A percentile compares a stretch with the other conserved stretches of the same genome.
Evolutionary conservation across 148 eudicot genomes (phyloP).

Genomic region (Rhododendron kiyosumense): DNA sequence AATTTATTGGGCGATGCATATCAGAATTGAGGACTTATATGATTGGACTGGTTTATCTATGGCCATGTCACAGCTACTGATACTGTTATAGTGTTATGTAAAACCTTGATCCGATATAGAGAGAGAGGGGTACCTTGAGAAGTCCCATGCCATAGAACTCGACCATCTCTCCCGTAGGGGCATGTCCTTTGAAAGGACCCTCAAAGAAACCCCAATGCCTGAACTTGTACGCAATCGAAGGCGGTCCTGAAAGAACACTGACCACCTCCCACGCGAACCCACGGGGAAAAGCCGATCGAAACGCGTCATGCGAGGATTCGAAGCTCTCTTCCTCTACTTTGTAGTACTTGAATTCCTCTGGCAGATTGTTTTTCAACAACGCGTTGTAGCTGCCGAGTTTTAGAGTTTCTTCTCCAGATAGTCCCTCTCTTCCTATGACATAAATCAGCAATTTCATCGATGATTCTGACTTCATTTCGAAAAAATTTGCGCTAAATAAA

Average conservation of each 20-base stretch:
- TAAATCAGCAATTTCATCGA: not conserved
- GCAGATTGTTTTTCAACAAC: slow-evolving; percentile 55
- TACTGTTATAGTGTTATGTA: too few relatives aligned
- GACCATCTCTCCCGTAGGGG: slow-evolving; percentile 74
- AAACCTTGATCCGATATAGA: not conserved
- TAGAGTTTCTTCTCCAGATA: slow-evolving; percentile 73
- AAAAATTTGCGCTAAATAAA: not conserved
- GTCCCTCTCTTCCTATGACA: slow-evolving; percentile 59
- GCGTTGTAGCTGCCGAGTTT: slow-evolving; percentile 71
- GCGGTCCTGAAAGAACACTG: slow-evolving; percentile 73
- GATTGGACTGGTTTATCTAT: not conserved
- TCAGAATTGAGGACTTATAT: not conserved
- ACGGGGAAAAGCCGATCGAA: slow-evolving; percentile 69
- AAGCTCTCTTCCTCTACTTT: slow-evolving; percentile 76
- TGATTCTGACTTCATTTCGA: too few relatives aligned
- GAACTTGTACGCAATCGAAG: slow-evolving; percentile 66
- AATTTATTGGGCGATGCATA: not conserved
- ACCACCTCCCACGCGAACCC: slow-evolving; percentile 91
- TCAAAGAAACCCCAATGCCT: slow-evolving; percentile 95
- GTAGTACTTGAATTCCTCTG: slow-evolving; percentile 57
- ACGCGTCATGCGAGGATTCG: slow-evolving; percentile 71
- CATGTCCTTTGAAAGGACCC: slow-evolving; percentile 71
- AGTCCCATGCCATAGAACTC: slow-evolving; percentile 78
- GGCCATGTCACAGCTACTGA: not conserved
- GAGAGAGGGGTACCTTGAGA: slow-evolving; percentile 44